Base-by-base conservation (phyloP, 2,329 filamentous ascomycete species). In the Coniochaeta sp. region DNA sequence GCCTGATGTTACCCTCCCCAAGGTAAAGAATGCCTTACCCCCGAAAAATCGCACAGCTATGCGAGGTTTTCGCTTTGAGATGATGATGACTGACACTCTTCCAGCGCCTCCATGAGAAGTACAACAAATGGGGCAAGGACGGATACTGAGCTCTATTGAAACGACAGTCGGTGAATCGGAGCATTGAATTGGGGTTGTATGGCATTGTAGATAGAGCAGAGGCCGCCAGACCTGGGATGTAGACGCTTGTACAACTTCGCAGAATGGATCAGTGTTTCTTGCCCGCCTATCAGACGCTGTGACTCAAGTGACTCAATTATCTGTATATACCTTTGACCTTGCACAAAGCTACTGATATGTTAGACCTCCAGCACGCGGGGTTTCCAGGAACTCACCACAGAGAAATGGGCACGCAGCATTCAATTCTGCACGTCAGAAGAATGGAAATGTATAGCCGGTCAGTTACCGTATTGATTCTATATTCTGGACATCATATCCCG, bases 81-180 rank as follows among this genome's bases (percentile, higher is more conserved):
- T 19, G 16, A 11, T 19, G 52, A 31, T 50, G 40, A 62, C 62
- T 68, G 16, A 65, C 60, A 11, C n/a, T 26, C 14, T 31, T 57
- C 61, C 70, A 96, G 91, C 84, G 89, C 71, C 86, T 97, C 66
- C 95, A 99, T 80, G 95, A 99, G 69, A 89, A 89, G 81, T 98
- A 89, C 87, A 99, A 99, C 90, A 99, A 99, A 84, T 98, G 91
- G 87, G 95, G 95, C 77, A 98, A 98, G 87, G 95, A 98, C 68
- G 93, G 91, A 68, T 98, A 89, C 79, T 90, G 80, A 73, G 72
- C 28, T 56, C 34, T 33, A 43, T 44, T 59, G 52, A 24, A 56
- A 2, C 52, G 38, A 58, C n/a, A 3, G 34, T 14, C 12, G 8
- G 34, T 31, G 36, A 31, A 44, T 16, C 28, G 56, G 22, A 47